A percentile compares a stretch with the other conserved stretches of the same genome.
Conservation (phyloP, 306 rosid species). For the Pyrus pyrifolia region DNA sequence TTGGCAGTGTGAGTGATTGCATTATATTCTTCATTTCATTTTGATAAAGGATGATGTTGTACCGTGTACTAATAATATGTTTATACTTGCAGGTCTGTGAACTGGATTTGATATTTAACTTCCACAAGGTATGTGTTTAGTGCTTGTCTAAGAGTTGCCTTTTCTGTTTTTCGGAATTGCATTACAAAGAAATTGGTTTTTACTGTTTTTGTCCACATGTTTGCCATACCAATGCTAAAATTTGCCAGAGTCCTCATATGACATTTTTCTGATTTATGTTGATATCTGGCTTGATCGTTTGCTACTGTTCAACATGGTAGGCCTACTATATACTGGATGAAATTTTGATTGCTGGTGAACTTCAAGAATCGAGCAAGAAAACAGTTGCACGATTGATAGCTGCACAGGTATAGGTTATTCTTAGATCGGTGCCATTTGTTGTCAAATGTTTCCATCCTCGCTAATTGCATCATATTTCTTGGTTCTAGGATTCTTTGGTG, state of each 20-base stretch:
- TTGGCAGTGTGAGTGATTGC: constrained; percentile 71
- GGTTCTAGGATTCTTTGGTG: constrained; percentile 80
- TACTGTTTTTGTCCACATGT: neutral
- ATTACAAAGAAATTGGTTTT: neutral
- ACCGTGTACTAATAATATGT: neutral
- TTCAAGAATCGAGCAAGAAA: constrained; percentile 96
- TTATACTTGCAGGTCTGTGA: constrained; percentile 59
- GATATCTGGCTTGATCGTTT: neutral
- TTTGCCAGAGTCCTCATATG: neutral
- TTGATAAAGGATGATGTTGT: neutral
- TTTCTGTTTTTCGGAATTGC: neutral
- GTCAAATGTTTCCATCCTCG: neutral
- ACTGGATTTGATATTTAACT: constrained; percentile 80
- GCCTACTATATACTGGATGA: constrained; percentile 91
- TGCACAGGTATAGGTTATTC: constrained; percentile 62
- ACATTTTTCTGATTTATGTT: neutral
- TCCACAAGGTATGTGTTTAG: constrained; percentile 64
- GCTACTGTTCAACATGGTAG: constrained; percentile 32
- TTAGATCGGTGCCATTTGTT: neutral
- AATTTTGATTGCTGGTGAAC: constrained; percentile 87
- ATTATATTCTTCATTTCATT: neutral
- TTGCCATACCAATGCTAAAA: neutral
- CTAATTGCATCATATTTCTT: constrained; percentile 1
- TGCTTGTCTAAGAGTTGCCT: neutral
- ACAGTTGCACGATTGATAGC: constrained; percentile 84